Percentiles rank a stretch among this genome's conserved stretches.
Evolutionary conservation across 768 basidiomycete genomes (phyloP).

Genomic region (Cyathus striatus): DNA sequence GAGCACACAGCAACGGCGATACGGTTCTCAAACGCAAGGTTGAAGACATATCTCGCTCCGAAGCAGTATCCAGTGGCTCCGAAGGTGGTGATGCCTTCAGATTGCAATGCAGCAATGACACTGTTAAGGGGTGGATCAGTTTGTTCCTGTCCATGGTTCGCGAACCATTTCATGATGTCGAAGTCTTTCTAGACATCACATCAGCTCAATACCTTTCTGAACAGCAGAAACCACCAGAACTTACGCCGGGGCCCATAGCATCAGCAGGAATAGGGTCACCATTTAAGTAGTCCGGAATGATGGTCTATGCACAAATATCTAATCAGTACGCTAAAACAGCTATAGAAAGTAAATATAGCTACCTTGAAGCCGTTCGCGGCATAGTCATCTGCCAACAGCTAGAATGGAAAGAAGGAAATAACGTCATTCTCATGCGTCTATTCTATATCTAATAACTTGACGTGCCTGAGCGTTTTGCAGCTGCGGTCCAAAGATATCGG

Average conservation of each 20-base stretch:
- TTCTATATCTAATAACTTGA: not conserved
- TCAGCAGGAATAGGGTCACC: constrained; percentile 34
- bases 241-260: constrained; percentile 21
- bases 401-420: not conserved
- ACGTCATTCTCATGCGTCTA: not conserved
- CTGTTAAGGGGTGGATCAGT: constrained; percentile 51
- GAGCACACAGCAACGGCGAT: constrained; percentile 43
- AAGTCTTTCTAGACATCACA: constrained; percentile 20
- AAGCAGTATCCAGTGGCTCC: constrained; percentile 69
- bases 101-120: constrained; percentile 52
- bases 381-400: constrained; percentile 39
- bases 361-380: constrained; percentile 44
- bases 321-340: not conserved
- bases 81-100: constrained; percentile 50
- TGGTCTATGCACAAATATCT: constrained; percentile 18
- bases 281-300: constrained; percentile 35
- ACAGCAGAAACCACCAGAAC: constrained; percentile 12
- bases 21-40: constrained; percentile 53
- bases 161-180: constrained; percentile 38
- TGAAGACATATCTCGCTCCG: constrained; percentile 59
- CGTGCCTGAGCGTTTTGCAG: constrained; percentile 41
- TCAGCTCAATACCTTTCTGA: not conserved
- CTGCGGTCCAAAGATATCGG: constrained; percentile 48
- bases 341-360: not conserved
- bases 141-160: constrained; percentile 27